Evolutionary conservation across 257 asterid genomes (phyloP).

Genomic region (Solanum paucissectum): DNA sequence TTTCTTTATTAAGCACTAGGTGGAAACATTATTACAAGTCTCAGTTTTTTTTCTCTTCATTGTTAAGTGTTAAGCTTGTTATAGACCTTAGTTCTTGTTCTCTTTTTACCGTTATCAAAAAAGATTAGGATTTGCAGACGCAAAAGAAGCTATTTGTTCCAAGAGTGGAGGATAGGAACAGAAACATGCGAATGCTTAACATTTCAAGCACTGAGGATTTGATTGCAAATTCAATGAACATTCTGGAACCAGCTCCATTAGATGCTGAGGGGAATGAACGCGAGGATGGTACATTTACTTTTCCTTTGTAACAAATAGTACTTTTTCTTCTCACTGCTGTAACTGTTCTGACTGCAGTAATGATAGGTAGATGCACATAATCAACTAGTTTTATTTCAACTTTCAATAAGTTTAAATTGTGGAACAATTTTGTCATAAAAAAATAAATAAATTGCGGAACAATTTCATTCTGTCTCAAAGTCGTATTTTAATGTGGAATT

Average conservation of each 20-base stretch:
- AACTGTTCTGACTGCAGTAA: neutral
- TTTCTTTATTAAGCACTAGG: neutral
- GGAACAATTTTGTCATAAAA: neutral
- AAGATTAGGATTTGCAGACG: conserved; percentile 41
- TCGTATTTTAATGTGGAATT: neutral
- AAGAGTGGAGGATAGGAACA: conserved; percentile 83
- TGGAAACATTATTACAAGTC: neutral
- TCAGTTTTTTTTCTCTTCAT: neutral
- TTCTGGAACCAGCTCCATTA: conserved; percentile 68
- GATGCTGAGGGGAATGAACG: conserved; percentile 75
- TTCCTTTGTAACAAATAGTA: neutral
- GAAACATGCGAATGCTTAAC: conserved; percentile 90
- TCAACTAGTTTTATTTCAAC: neutral
- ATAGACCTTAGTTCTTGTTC: neutral
- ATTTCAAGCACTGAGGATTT: conserved; percentile 69
- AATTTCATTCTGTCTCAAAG: neutral
- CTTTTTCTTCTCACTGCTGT: neutral
- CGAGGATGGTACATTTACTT: conserved; percentile 56
- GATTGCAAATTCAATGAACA: conserved; percentile 82
- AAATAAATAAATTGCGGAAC: neutral
- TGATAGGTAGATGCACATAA: neutral
- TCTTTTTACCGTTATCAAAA: conserved; percentile 15
- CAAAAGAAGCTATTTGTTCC: conserved; percentile 86
- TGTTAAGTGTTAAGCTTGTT: neutral
- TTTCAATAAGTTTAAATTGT: neutral